A percentile compares a stretch with the other conserved stretches of the same genome.
Evolutionary conservation across 352 stramenopile genomes (phyloP).

Genomic region (Phytopythium mirpurense): DNA sequence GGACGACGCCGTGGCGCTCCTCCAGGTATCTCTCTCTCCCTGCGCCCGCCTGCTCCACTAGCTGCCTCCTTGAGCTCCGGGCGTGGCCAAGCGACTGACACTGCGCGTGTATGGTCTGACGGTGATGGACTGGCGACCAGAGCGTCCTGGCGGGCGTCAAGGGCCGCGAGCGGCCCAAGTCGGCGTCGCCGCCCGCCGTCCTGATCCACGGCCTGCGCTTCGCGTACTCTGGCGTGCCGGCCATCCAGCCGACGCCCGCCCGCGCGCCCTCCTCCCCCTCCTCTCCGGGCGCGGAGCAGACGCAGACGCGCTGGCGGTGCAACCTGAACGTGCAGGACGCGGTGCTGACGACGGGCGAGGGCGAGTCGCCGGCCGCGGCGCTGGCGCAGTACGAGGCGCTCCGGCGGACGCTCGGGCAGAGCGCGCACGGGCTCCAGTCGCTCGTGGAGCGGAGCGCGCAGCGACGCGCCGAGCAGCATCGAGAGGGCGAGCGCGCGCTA

Average conservation of each 20-base stretch:
- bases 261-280: no score
- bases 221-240: slow-evolving; percentile 23
- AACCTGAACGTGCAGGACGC: slow-evolving; percentile 44
- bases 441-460: slow-evolving; percentile 21
- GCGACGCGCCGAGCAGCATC: slow-evolving; percentile 16
- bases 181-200: slow-evolving; percentile 9
- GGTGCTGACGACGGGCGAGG: slow-evolving; percentile 32
- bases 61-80: no score
- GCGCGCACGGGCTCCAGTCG: slow-evolving; percentile 17
- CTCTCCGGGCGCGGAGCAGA: background rate
- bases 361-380: slow-evolving; percentile 29
- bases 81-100: background rate
- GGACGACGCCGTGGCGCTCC: slow-evolving; percentile 8
- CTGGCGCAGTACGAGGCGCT: slow-evolving; percentile 41
- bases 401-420: slow-evolving; percentile 19
- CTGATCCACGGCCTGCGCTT: slow-evolving; percentile 25
- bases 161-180: background rate
- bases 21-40: slow-evolving; percentile 1
- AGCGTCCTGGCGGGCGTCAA: slow-evolving; percentile 7
- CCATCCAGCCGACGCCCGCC: slow-evolving; percentile 34
- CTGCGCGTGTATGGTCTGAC: background rate
- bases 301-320: slow-evolving; percentile 28
- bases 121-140: background rate
- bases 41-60: background rate
- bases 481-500: slow-evolving; percentile 27